Evolutionary conservation across 1,284 basidiomycete species (phyloP).

Genomic region (Pisolithus thermaeus): DNA sequence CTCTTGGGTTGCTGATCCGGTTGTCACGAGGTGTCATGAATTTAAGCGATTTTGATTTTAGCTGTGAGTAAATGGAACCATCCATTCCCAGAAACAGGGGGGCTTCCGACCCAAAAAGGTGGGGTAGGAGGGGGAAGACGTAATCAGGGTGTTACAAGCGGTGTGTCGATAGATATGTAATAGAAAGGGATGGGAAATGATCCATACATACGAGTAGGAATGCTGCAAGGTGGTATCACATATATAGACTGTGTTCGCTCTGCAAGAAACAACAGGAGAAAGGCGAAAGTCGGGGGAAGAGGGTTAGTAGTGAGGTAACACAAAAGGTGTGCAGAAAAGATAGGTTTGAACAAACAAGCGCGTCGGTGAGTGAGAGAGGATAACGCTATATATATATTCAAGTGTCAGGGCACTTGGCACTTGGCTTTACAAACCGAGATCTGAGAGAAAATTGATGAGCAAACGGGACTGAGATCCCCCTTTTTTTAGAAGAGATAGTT

Average conservation of each 20-base stretch:
- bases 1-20: neutral
- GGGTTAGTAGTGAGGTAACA: conserved; percentile 7
- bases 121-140: neutral
- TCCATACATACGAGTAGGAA: conserved; percentile 11
- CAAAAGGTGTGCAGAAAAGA: conserved; percentile 15
- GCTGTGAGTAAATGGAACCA: neutral
- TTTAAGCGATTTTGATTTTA: neutral
- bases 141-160: conserved; percentile 17
- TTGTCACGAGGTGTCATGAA: neutral
- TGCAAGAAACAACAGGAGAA: conserved; percentile 4
- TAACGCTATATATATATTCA: conserved; percentile 17
- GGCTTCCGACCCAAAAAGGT: conserved; percentile 14
- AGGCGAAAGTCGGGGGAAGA: conserved; percentile 4
- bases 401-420: conserved; percentile 1
- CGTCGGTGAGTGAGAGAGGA: conserved; percentile 3
- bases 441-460: conserved; percentile 22
- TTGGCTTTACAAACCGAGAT: conserved; percentile 32
- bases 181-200: conserved; percentile 9
- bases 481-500: conserved; percentile 7
- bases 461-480: conserved; percentile 10
- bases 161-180: conserved; percentile 19
- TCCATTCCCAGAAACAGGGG: neutral
- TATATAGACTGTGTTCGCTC: neutral
- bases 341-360: conserved; percentile 18
- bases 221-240: conserved; percentile 14